A percentile compares a stretch with the other conserved stretches of the same genome.
Conservation (phyloP, 2,329 filamentous ascomycete genomes). For the Exophiala viscosa region DNA sequence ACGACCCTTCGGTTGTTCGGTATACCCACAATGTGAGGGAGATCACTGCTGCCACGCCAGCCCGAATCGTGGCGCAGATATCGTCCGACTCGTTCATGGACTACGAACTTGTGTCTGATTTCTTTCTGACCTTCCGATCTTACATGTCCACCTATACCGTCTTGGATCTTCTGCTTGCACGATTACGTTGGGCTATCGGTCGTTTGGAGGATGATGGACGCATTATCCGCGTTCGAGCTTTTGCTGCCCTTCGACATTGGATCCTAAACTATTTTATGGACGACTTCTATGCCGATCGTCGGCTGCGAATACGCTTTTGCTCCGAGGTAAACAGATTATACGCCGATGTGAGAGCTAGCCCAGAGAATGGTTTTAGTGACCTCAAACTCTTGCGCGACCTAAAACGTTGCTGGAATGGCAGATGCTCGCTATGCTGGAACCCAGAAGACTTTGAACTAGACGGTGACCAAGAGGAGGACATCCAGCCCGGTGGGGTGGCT, state of each 20-base stretch:
- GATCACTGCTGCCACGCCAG: constrained; percentile 84
- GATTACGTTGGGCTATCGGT: constrained; percentile 80
- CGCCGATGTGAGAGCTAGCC: constrained; percentile 48
- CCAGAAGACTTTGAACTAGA: constrained; percentile 62
- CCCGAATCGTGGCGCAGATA: constrained; percentile 89
- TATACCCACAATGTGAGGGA: constrained; percentile 68
- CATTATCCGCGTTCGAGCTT: constrained; percentile 91
- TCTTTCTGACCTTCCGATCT: constrained; percentile 89
- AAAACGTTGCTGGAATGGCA: constrained; percentile 94
- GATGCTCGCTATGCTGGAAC: constrained; percentile 88
- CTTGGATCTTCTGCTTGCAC: constrained; percentile 76
- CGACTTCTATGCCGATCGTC: constrained; percentile 77
- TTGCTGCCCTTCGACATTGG: constrained; percentile 94
- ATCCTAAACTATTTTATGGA: constrained; percentile 96
- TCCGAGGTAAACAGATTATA: constrained; percentile 67
- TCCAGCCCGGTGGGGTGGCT: constrained; percentile 70
- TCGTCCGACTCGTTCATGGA: constrained; percentile 94
- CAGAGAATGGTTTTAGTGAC: constrained; percentile 56
- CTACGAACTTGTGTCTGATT: constrained; percentile 94
- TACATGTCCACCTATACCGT: constrained; percentile 77
- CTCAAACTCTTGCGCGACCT: constrained; percentile 88
- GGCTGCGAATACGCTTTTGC: constrained; percentile 74
- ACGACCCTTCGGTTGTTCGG: constrained; percentile 76
- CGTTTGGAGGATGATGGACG: constrained; percentile 79
- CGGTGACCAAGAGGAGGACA: constrained; percentile 61